A percentile compares a stretch with the other conserved stretches of the same genome.
Evolutionary conservation across 2,329 filamentous ascomycete species (phyloP).

Genomic region (Phaeosphaeriaceae sp.): DNA sequence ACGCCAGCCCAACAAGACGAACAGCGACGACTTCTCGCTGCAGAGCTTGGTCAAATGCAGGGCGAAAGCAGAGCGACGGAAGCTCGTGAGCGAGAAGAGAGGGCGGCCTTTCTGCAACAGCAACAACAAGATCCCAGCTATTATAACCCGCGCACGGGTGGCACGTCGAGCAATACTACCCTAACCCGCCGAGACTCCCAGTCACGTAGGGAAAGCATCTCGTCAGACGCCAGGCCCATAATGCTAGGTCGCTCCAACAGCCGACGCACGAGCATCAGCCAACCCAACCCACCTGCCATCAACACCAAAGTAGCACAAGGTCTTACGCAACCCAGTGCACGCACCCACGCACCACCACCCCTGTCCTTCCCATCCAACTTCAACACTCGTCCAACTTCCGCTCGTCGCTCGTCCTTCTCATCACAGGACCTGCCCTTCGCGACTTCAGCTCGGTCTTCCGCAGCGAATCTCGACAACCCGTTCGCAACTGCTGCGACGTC

Average conservation of each 20-base stretch:
- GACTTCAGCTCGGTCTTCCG: slow-evolving; percentile 13
- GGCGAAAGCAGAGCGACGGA: slow-evolving; percentile 30
- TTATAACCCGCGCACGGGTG: slow-evolving; percentile 30
- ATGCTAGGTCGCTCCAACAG: slow-evolving; percentile 23
- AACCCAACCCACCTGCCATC: slow-evolving; percentile 24
- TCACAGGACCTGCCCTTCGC: slow-evolving; percentile 28
- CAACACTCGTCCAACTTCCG: slow-evolving; percentile 25
- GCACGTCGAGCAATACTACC: slow-evolving; percentile 12
- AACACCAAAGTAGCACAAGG: slow-evolving; percentile 18
- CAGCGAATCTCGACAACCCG: slow-evolving; percentile 16
- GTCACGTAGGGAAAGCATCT: slow-evolving; percentile 30
- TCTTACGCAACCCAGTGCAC: slow-evolving; percentile 25
- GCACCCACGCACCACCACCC: slow-evolving; percentile 24
- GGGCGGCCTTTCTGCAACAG: slow-evolving; percentile 18
- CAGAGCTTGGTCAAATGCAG: slow-evolving; percentile 29
- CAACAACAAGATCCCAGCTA: slow-evolving; percentile 32
- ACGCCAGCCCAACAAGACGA: slow-evolving; percentile 23
- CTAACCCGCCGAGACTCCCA: slow-evolving; percentile 23
- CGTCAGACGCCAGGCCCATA: slow-evolving; percentile 17
- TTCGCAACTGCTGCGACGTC: slow-evolving; percentile 11
- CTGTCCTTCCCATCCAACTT: slow-evolving; percentile 26
- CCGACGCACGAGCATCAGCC: slow-evolving; percentile 32
- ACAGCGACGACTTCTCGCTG: slow-evolving; percentile 25
- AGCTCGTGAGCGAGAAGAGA: slow-evolving; percentile 34
- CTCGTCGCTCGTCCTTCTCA: slow-evolving; percentile 27